Conservation (phyloP, 1,284 basidiomycete genomes). For the Pascua guehoae region DNA sequence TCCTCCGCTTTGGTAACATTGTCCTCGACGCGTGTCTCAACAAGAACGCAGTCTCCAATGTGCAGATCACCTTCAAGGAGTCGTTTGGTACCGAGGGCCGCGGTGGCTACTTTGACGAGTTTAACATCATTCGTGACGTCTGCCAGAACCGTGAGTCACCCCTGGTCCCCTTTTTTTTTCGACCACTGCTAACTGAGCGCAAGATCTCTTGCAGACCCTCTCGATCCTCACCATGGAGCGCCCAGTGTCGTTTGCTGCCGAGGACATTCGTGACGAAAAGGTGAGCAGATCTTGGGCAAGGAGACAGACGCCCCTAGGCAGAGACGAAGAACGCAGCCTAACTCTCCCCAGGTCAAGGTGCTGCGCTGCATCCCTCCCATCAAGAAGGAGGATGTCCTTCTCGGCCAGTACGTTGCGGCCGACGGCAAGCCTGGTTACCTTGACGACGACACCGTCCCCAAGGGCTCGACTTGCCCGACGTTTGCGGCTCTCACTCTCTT, state of each 20-base stretch:
- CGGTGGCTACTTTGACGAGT: conserved; percentile 97
- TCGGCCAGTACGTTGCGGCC: conserved; percentile 85
- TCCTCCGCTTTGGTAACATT: conserved; percentile 88
- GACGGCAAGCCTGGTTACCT: conserved; percentile 95
- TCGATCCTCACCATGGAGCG: conserved; percentile 93
- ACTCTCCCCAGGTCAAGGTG: conserved; percentile 73
- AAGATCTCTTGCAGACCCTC: conserved; percentile 88
- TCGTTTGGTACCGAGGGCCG: conserved; percentile 95
- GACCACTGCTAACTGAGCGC: conserved; percentile 3
- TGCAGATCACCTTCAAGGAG: conserved; percentile 98
- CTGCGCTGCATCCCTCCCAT: conserved; percentile 83
- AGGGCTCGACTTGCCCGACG: conserved; percentile 84
- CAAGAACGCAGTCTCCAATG: conserved; percentile 88
- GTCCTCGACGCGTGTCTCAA: conserved; percentile 84
- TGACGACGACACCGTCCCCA: conserved; percentile 90
- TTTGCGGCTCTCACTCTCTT: conserved; percentile 81
- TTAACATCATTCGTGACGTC: conserved; percentile 93
- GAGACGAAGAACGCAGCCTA: conserved; percentile 8
- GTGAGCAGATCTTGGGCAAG: too few species aligned
- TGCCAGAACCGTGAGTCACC: conserved; percentile 83
- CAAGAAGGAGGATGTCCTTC: conserved; percentile 68
- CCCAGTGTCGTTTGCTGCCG: conserved; percentile 91
- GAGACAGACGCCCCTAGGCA: too few species aligned
- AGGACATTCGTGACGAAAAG: conserved; percentile 97
- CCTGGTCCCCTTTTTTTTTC: neutral